Evolutionary conservation across 768 basidiomycete species (phyloP), one percentile per base, ranked within the genome.

Genomic region (Mycena rebaudengoi): DNA sequence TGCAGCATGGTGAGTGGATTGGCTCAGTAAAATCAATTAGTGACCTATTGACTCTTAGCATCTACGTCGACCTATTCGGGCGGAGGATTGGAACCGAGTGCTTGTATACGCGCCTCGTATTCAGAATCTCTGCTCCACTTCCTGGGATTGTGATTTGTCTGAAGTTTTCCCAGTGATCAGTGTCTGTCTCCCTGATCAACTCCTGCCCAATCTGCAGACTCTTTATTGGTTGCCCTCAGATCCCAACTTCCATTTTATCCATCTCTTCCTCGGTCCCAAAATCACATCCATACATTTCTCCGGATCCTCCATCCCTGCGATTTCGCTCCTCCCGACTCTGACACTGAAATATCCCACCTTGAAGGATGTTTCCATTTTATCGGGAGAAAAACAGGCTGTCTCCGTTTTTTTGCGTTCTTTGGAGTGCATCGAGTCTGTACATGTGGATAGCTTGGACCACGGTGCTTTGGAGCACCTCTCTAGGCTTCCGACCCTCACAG

Each of bases 1-100:
- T 46, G 28, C 43, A 30, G 23, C 35, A 50, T 59, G 57, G 57
- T 59, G 48, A 59, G 46, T 58, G 46, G 35, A 48, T 40, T 58
- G 45, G 37, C 45, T 58, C 28, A 29, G 39, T 41, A 23, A 25
- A 59, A 40, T 59, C 57, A 41, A 59, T 18, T 7, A 41, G 26
- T 54, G n/a, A 41, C 25, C 16, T 39, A 29, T 28, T 50, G 54
- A 33, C 39, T 8, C n/a, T 5, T 48, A 58, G 56, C 33, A 11
- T 26, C 10, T 33, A 58, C 56, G 44, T 37, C 57, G 57, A 12
- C 26, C 57, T 35, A 30, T 59, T 37, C 57, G 45, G 25, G 39
- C 20, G 21, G 26, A 28, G 28, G 48, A 60, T 50, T 60, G 58
- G 46, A 25, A 41, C 8, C 26, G 48, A 21, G 48, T 60, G 12